phyloP scores from a whole-genome alignment of 306 rosid species.

The Begonia fuchsioides region DNA sequence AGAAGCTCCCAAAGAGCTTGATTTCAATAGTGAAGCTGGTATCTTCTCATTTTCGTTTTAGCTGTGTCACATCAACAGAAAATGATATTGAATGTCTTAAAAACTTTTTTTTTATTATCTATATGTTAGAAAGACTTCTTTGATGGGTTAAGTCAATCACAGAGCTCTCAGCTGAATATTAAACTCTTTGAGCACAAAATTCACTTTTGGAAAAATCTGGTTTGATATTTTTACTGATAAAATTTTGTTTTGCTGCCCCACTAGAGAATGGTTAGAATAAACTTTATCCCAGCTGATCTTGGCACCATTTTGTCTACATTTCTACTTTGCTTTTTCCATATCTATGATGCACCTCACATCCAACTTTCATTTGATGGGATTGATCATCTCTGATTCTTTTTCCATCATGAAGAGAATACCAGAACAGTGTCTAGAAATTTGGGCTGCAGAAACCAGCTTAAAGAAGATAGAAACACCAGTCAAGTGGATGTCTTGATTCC shows the following conservation, averaged over 20 bases:
- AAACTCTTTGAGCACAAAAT: too few relatives aligned
- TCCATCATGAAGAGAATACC: constrained; percentile 58
- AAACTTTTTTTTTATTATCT: too few relatives aligned
- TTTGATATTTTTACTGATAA: too few relatives aligned
- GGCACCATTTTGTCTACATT: too few relatives aligned
- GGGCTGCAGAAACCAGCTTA: constrained; percentile 47
- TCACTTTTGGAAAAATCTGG: too few relatives aligned
- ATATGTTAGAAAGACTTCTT: too few relatives aligned
- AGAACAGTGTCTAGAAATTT: constrained; percentile 80
- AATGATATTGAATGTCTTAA: neutral
- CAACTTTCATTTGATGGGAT: neutral
- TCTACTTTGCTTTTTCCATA: constrained; percentile 3
- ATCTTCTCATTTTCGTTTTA: constrained; percentile 14
- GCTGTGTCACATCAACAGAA: neutral
- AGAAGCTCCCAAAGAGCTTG: constrained; percentile 97
- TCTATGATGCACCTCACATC: neutral
- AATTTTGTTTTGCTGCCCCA: too few relatives aligned
- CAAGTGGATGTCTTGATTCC: constrained; percentile 83
- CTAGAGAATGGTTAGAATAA: too few relatives aligned
- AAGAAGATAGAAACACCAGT: constrained; percentile 22
- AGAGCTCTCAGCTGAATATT: too few relatives aligned
- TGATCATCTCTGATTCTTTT: constrained; percentile 5
- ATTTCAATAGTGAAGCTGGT: constrained; percentile 95
- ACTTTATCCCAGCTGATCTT: too few relatives aligned
- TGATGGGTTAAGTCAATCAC: too few relatives aligned